phyloP scores from a whole-genome alignment of 768 basidiomycete genomes.

The Pisolithus albus region DNA sequence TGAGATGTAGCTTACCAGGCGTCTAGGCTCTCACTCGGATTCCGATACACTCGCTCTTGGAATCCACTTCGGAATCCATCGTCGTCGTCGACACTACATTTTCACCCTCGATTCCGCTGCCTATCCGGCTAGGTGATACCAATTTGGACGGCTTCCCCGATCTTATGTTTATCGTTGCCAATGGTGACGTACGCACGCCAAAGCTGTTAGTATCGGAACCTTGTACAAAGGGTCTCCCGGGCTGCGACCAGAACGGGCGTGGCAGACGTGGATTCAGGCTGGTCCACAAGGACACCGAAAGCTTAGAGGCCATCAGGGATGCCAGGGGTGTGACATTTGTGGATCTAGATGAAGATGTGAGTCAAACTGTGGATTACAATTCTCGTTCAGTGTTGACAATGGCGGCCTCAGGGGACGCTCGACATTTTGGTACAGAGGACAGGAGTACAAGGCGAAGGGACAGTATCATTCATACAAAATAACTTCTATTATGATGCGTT shows the following conservation, averaged over 20 bases:
- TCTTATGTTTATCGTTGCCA: slow-evolving; percentile 53
- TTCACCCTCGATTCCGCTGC: slow-evolving; percentile 62
- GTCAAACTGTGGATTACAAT: slow-evolving; percentile 23
- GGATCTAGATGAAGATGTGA: slow-evolving; percentile 93
- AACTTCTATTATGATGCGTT: slow-evolving; percentile 99
- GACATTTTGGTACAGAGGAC: slow-evolving; percentile 90
- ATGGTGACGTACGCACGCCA: slow-evolving; percentile 42
- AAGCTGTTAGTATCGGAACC: slow-evolving; percentile 58
- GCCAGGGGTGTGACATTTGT: slow-evolving; percentile 74
- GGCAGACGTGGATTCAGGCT: slow-evolving; percentile 60
- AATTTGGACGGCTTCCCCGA: slow-evolving; percentile 96
- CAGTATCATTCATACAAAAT: slow-evolving; percentile 82
- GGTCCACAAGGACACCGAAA: slow-evolving; percentile 51
- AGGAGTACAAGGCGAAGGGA: slow-evolving; percentile 57
- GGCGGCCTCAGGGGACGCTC: slow-evolving; percentile 73
- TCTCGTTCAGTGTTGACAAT: slow-evolving; percentile 48
- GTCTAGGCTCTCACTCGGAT: slow-evolving; percentile 60
- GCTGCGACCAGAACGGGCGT: slow-evolving; percentile 45
- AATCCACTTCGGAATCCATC: slow-evolving; percentile 43
- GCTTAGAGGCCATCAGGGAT: slow-evolving; percentile 64
- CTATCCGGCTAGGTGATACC: slow-evolving; percentile 80
- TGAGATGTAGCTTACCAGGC: background rate
- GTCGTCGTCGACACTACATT: slow-evolving; percentile 65
- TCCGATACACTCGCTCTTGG: slow-evolving; percentile 55
- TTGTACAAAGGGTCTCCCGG: slow-evolving; percentile 48